Evolutionary conservation across 2,329 filamentous ascomycete genomes (phyloP), one percentile per base, ranked within the genome.

Genomic region (Sclerotinia subarctica): DNA sequence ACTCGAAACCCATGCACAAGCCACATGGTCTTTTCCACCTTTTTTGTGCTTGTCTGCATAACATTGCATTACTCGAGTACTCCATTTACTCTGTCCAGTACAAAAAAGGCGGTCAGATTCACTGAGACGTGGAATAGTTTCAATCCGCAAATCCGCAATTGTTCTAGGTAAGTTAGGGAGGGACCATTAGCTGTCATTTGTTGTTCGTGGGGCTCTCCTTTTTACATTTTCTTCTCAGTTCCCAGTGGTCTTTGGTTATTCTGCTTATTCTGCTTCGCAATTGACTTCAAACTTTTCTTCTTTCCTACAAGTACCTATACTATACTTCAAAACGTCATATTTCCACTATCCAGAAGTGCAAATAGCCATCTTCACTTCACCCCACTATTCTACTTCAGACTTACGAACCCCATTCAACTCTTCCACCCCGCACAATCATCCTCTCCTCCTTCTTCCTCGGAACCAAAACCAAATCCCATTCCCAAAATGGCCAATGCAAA

Each of bases 401-500:
- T 35, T 29, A 32, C 51, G 51, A 64, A 35, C 49, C 62, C 51
- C 29, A 17, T 56, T 44, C 35, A 38, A 42, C 24, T 19, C 35
- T 58, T 32, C 19, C 32, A 67, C 65, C 29, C 38, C 57, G 44
- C 44, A 58, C 57, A 57, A 49, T 24, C 4, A 42, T 67, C 29
- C 21, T 29, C 35, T 17, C 44, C 52, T 47, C 35, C 42, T 26
- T n/a, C 29, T 26, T 17, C 32, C 60, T 60, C 44, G 38, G 38
- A n/a, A n/a, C 29, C n/a, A 26, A 51, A 58, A n/a, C 24, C 64
- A 21, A 38, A 24, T n/a, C 32, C 13, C n/a, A 56, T n/a, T n/a
- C n/a, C n/a, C n/a, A 29, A 42, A 53, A 88, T 88, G 85, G 87
- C 85, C 71, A 84, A 84, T 74, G 79, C 82, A 76, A 81, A 87